Evolutionary conservation across 768 basidiomycete species (phyloP), one percentile per base, ranked within the genome.

Genomic region (Termitomyces sp.): DNA sequence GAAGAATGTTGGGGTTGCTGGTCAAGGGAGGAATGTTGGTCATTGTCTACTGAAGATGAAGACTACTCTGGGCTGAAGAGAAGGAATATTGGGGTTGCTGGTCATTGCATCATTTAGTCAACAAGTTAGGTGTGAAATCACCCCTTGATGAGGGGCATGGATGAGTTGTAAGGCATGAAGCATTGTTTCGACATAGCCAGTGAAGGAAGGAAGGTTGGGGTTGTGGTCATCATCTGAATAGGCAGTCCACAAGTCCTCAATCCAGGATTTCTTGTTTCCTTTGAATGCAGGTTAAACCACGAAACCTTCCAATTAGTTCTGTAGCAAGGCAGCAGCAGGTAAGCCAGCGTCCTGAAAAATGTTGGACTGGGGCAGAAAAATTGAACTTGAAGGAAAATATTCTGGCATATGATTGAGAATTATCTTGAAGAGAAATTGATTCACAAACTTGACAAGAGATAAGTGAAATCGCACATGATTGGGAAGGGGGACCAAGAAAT

Each of bases 41-140:
- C n/a, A n/a, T n/a, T n/a, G n/a, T n/a, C n/a, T n/a, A 70, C 90
- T 90, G 75, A 93, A 95, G 54, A 95, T 87, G 70, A 93, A 95
- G 16, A 94, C 86, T 52, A 92, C 90, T 11, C 84, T 83, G 39
- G 81, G 80, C 69, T 81, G n/a, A n/a, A n/a, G n/a, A n/a, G n/a
- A n/a, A n/a, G n/a, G n/a, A n/a, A n/a, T n/a, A n/a, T n/a, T n/a
- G n/a, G n/a, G n/a, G n/a, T n/a, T n/a, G n/a, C n/a, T 82, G 71
- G 84, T 84, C 84, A 85, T 90, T n/a, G 86, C 79, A 69, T 94
- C 91, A 69, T 92, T 91, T 68, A 94, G 80, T 32, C 92, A 83
- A 39, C 92, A 83, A n/a, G 90, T 91, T 61, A 94, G 89, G 42
- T 90, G 83, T 36, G 91, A 90, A 54, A 93, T 88, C 66, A 89